Evolutionary conservation across 257 asterid species (phyloP).

Genomic region (Solanum stenotomum): DNA sequence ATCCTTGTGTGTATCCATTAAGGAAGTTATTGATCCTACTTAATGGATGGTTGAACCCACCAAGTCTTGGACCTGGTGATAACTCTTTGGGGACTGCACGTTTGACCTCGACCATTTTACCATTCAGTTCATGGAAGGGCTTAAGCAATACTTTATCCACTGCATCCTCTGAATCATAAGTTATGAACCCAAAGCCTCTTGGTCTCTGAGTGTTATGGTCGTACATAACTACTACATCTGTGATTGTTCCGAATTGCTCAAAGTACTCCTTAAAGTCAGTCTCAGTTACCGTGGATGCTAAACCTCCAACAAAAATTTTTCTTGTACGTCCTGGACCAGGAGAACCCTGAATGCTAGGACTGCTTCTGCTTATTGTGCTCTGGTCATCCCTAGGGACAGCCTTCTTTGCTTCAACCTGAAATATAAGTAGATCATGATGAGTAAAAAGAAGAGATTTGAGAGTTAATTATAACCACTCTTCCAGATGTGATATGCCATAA

Average conservation of each 20-base stretch:
- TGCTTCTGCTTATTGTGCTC: conserved; percentile 18
- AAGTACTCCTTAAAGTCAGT: conserved; percentile 16
- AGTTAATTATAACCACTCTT: neutral
- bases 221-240: conserved; percentile 22
- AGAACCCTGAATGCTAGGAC: conserved; percentile 18
- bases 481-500: neutral
- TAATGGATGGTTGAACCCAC: conserved; percentile 10
- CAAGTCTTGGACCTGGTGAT: conserved; percentile 18
- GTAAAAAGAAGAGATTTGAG: neutral
- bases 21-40: conserved; percentile 16
- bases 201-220: conserved; percentile 27
- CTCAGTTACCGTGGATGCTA: conserved; percentile 23
- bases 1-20: conserved; percentile 11
- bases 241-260: conserved; percentile 19
- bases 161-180: conserved; percentile 21
- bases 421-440: neutral
- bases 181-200: conserved; percentile 23
- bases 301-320: conserved; percentile 18
- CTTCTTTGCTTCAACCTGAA: conserved; percentile 22
- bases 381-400: conserved; percentile 26
- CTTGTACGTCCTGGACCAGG: conserved; percentile 21
- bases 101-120: conserved; percentile 25
- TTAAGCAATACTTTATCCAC: conserved; percentile 19
- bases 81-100: conserved; percentile 23
- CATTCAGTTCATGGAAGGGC: conserved; percentile 20